Evolutionary conservation across 1,284 basidiomycete genomes (phyloP).

Genomic region (Rhizopogon hawkerae): DNA sequence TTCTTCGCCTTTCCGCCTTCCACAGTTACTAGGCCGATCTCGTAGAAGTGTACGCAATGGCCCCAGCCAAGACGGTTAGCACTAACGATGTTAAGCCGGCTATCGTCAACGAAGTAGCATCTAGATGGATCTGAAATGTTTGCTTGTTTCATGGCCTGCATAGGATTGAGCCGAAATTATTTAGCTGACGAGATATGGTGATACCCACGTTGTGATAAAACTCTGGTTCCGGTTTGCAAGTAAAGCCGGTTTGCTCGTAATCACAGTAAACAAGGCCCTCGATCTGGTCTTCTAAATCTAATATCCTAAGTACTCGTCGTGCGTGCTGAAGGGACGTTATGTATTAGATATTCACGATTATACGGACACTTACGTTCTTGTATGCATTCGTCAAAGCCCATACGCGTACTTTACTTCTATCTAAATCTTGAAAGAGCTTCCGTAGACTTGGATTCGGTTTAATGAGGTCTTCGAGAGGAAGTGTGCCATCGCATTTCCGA

Average conservation of each 20-base stretch:
- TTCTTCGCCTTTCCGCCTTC: conserved; percentile 53
- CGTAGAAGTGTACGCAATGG: conserved; percentile 66
- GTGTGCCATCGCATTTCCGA: conserved; percentile 71
- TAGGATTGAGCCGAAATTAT: conserved; percentile 5
- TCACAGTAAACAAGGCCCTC: conserved; percentile 81
- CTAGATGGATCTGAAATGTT: conserved; percentile 52
- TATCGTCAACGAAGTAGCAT: conserved; percentile 74
- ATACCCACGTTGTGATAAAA: conserved; percentile 53
- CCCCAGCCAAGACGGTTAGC: conserved; percentile 63
- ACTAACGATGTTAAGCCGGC: conserved; percentile 53
- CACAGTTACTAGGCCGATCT: conserved; percentile 50
- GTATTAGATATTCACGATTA: conserved; percentile 3
- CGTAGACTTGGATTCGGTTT: conserved; percentile 55
- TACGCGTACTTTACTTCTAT: conserved; percentile 68
- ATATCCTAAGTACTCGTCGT: conserved; percentile 66
- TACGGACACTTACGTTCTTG: conserved; percentile 42
- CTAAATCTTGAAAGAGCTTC: conserved; percentile 69
- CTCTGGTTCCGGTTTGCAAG: conserved; percentile 75
- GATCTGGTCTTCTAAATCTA: conserved; percentile 66
- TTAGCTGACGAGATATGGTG: background rate
- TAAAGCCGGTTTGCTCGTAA: conserved; percentile 62
- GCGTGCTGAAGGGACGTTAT: conserved; percentile 52
- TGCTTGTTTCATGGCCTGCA: conserved; percentile 57
- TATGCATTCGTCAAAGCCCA: conserved; percentile 83
- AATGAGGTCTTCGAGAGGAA: conserved; percentile 79